A percentile compares a stretch with the other conserved stretches of the same genome.
phyloP scores from a whole-genome alignment of 768 basidiomycete genomes.

The Lyophyllum shimeji region DNA sequence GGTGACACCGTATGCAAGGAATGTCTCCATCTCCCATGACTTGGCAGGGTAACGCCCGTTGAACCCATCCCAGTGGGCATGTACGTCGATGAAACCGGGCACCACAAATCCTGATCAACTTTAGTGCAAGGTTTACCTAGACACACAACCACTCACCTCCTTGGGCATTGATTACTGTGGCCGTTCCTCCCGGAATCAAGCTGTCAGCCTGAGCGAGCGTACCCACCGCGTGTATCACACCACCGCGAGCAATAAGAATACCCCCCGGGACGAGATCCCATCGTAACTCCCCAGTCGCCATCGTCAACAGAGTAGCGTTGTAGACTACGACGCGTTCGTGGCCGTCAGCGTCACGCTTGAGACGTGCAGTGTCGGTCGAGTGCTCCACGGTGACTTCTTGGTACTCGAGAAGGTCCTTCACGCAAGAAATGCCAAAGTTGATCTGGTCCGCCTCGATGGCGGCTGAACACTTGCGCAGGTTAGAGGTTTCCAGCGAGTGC shows the following conservation, averaged over 20 bases:
- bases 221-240: conserved; percentile 55
- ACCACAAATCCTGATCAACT: conserved; percentile 53
- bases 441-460: conserved; percentile 46
- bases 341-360: conserved; percentile 50
- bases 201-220: conserved; percentile 22
- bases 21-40: conserved; percentile 75
- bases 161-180: conserved; percentile 53
- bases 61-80: conserved; percentile 72
- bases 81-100: conserved; percentile 76
- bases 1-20: conserved; percentile 76
- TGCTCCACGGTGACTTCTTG: conserved; percentile 61
- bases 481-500: conserved; percentile 59
- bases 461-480: conserved; percentile 46
- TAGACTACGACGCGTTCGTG: conserved; percentile 47
- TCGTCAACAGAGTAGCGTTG: conserved; percentile 71
- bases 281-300: conserved; percentile 52
- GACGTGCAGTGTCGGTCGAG: conserved; percentile 56
- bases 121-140: neutral
- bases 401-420: conserved; percentile 53
- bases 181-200: conserved; percentile 34
- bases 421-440: conserved; percentile 65
- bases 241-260: conserved; percentile 51
- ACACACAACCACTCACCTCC: conserved; percentile 46
- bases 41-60: conserved; percentile 51
- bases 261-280: conserved; percentile 54